Base-by-base conservation (phyloP, 176 grass and related monocot genomes). In the Carex pumila region DNA sequence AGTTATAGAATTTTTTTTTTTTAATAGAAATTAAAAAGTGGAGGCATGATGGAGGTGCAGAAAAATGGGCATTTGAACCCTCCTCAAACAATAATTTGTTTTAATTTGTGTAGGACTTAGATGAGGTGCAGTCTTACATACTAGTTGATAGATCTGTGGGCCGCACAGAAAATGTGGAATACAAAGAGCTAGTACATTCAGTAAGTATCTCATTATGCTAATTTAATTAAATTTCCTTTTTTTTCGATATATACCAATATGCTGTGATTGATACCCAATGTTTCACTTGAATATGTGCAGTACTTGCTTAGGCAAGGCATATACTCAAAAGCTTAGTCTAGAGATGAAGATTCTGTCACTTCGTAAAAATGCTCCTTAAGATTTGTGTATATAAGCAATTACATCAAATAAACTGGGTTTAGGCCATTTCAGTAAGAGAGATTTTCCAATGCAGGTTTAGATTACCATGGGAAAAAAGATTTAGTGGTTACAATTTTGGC, bases 111-210 rank as follows among this genome's bases (percentile, higher is more conserved):
- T 85, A 94, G 92, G 85, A 91, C 69, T 90, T 98, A 86, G 91
- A 98, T 56, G 95, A 98, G 79, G 89, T 98, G 89, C 95, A 98
- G 74, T 93, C 95, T 10, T 98, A 98, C 89, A 98, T 98, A 79
- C 87, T 98, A 45, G 84, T 91, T 37, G 78, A 83, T 65, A 90
- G 92, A 84, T 85, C 55, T 67, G 89, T 73, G 52, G 86, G 86
- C 52, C 30, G 55, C 39, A 87, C 49, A 82, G 74, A 75, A 65
- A 71, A 88, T 83, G 21, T 54, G 66, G 90, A 87, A 83, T 45
- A 78, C 74, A 83, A 83, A 79, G 87, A 91, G 52, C 85, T 98
- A 91, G 79, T 93, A 69, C 84, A 83, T 25, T 79, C 58, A 85
- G 95, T 97, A 88, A 91, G 88, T 89, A 55, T 32, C 31, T 85